Conservation (phyloP, 2,329 filamentous ascomycete species). For the Alternaria metachromatica region DNA sequence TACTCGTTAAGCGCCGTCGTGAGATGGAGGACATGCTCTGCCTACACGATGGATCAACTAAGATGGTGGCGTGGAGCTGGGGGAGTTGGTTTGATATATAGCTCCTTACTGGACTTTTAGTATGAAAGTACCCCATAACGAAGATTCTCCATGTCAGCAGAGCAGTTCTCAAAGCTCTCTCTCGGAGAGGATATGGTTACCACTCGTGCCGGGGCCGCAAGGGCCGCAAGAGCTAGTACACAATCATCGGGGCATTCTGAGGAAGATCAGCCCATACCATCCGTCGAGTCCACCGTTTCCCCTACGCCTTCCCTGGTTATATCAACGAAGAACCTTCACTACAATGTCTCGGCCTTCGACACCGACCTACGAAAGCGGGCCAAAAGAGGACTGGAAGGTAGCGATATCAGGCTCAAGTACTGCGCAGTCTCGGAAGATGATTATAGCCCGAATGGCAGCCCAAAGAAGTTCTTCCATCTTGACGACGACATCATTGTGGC, state of each 20-base stretch:
- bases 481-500: conserved; percentile 46
- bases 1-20: conserved; percentile 38
- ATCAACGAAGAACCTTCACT: conserved; percentile 42
- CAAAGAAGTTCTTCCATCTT: conserved; percentile 44
- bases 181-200: conserved; percentile 48
- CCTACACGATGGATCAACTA: conserved; percentile 31
- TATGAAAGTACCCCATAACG: conserved; percentile 19
- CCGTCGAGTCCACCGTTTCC: conserved; percentile 30
- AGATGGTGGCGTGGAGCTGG: conserved; percentile 37
- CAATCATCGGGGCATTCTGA: conserved; percentile 24
- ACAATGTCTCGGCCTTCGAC: conserved; percentile 43
- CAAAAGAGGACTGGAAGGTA: conserved; percentile 41
- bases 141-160: conserved; percentile 43
- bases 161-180: conserved; percentile 47
- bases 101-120: conserved; percentile 17
- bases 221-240: conserved; percentile 30
- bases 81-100: conserved; percentile 41
- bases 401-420: conserved; percentile 46
- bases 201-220: conserved; percentile 45
- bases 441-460: conserved; percentile 21
- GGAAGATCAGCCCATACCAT: conserved; percentile 31
- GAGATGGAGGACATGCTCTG: conserved; percentile 31
- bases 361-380: conserved; percentile 40
- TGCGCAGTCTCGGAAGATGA: conserved; percentile 35
- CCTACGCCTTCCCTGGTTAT: conserved; percentile 43